Conservation (phyloP, 805 yeast species). For the Clavispora asparagi region DNA sequence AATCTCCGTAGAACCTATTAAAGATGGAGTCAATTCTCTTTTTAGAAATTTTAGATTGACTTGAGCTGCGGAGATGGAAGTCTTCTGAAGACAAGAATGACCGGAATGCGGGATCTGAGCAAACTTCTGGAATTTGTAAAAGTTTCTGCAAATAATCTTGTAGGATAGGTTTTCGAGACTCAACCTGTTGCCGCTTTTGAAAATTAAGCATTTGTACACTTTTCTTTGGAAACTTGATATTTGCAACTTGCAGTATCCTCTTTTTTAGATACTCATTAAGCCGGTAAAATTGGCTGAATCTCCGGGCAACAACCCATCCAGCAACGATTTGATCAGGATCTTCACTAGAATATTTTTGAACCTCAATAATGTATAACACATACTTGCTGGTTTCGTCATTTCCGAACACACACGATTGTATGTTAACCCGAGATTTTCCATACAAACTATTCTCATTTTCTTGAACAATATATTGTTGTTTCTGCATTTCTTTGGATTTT, state of each 20-base stretch:
- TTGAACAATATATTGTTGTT: slow-evolving; percentile 77
- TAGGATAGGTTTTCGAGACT: slow-evolving; percentile 55
- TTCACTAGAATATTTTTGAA: slow-evolving; percentile 46
- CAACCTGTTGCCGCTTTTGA: slow-evolving; percentile 59
- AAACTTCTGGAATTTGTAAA: slow-evolving; percentile 60
- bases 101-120: slow-evolving; percentile 68
- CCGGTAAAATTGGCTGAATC: slow-evolving; percentile 78
- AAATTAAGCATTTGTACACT: slow-evolving; percentile 62
- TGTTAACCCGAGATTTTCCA: slow-evolving; percentile 54
- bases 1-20: slow-evolving; percentile 29
- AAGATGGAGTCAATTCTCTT: slow-evolving; percentile 27
- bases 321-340: slow-evolving; percentile 48
- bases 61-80: slow-evolving; percentile 35
- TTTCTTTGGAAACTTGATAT: slow-evolving; percentile 53
- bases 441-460: slow-evolving; percentile 75
- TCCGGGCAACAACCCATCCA: slow-evolving; percentile 86
- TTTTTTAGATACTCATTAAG: slow-evolving; percentile 60
- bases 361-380: slow-evolving; percentile 70
- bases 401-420: slow-evolving; percentile 51
- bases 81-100: slow-evolving; percentile 72
- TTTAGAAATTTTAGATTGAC: slow-evolving; percentile 11
- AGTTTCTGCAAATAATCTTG: slow-evolving; percentile 58
- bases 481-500: slow-evolving; percentile 64
- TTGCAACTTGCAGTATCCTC: slow-evolving; percentile 45
- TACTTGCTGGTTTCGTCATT: slow-evolving; percentile 44